These are phyloP conservation scores for Pythium sp. DNA, from an alignment of 352 stramenopile species.

Conservation along the genomic window DNA sequence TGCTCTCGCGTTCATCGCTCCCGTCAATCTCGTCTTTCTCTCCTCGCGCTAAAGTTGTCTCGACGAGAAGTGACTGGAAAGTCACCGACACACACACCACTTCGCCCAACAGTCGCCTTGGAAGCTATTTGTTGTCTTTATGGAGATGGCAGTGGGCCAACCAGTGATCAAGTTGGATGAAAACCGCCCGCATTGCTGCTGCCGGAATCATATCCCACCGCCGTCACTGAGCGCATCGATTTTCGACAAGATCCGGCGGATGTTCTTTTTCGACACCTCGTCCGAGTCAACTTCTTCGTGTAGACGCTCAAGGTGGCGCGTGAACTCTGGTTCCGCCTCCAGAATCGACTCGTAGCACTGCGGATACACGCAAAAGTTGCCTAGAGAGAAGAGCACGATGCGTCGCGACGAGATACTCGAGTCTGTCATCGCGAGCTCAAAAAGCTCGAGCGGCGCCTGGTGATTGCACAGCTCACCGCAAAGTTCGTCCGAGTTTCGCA, in stretches of 20 bases:
- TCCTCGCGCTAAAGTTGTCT: neutral
- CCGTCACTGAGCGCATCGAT: conserved; percentile 30
- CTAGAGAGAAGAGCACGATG: conserved; percentile 91
- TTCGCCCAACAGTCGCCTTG: conserved; percentile 4
- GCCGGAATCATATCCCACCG: neutral
- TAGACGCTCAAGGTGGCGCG: conserved; percentile 42
- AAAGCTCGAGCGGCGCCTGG: conserved; percentile 65
- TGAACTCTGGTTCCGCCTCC: conserved; percentile 35
- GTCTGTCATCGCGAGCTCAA: conserved; percentile 66
- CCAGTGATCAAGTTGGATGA: neutral
- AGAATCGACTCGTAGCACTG: conserved; percentile 63
- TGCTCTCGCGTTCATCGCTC: neutral
- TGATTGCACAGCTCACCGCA: conserved; percentile 60
- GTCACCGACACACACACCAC: neutral
- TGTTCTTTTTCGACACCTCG: conserved; percentile 67
- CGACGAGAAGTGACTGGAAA: neutral
- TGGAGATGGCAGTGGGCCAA: neutral
- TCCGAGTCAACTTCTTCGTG: conserved; percentile 65
- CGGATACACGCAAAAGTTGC: conserved; percentile 85
- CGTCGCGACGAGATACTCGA: conserved; percentile 54
- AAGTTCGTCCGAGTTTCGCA: conserved; percentile 86
- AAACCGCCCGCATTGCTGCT: neutral
- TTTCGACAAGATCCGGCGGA: conserved; percentile 62
- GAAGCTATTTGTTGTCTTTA: neutral
- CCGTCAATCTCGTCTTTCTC: neutral